Base-by-base conservation (phyloP, 2,329 filamentous ascomycete genomes). In the Apiospora aurea region DNA sequence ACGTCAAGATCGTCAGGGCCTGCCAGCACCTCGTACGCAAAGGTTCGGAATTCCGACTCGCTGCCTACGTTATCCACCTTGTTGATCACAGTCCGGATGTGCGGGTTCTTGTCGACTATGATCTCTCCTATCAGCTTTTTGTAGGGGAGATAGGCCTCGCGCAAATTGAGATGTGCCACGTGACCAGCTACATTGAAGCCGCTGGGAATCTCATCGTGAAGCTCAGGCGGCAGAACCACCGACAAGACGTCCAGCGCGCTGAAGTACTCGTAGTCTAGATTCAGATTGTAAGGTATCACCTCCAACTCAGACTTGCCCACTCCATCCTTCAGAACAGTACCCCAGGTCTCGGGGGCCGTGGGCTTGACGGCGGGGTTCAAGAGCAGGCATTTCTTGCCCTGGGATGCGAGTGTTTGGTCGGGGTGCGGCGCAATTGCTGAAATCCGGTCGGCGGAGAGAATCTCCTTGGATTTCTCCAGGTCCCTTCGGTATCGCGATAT, bases 171-270 rank as follows among this genome's bases (percentile, higher is more conserved):
- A 79, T 99, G 96, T 53, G 95, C 96, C 69, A 98, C 91, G 77
- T 98, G 96, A 26, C 96, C 96, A 47, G 96, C 95, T 47, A 92
- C 91, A 71, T 94, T 94, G 85, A 97, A 98, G 68, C 95, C 94
- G 44, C 90, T 89, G 2, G 95, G 96, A 44, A 96, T 91, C 76
- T 97, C 95, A 53, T 92, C 91, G 75, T 95, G 90, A 34, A 93
- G 87, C 67, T 94, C 91, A 75, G 95, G 91, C 0, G 95, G 95
- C 0, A 99, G 86, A 71, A 98, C 90, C 4, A 94, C 90, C 68
- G 86, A 86, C 79, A 98, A 93, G 51, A 99, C 93, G 76, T 98
- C 95, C 73, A 70, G 69, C 14, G 49, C 41, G 71, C 73, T 76
- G 53, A 72, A 98, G 82, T 95, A 92, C 77, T 93, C 88, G 82